Base-by-base conservation (phyloP, 1,139 yeast species). In the Debaryomycetaceae sp. region DNA sequence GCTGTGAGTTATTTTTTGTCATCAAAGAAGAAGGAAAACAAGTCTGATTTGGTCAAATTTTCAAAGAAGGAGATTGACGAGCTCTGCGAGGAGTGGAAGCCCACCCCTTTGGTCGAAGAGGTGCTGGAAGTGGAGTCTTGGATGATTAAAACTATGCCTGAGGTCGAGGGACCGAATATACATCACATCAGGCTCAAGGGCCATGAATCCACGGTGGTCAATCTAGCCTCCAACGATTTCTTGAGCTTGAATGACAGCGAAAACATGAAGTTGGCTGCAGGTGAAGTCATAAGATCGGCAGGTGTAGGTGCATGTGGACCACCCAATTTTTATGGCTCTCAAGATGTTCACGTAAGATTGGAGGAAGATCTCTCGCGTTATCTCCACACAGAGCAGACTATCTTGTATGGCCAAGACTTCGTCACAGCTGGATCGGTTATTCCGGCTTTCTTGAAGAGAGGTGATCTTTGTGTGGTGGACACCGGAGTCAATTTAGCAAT, bases 221-320 rank as follows among this genome's bases (percentile, higher is more conserved):
- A 89, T 59, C 72, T 90, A 58, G 77, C 87, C 3, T 73, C 85
- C 1, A 66, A 71, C 48, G 89, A 85, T 63, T 84, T 80, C 51
- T 72, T 89, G 55, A 76, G 79, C 55, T 69, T 87, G 60, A 76
- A 81, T 43, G 65, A 66, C 38, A 69, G 77, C 54, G 65, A 67
- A 14, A 61, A 52, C 14, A 72, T 90, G 36, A 72, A 71, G 47
- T 64, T 72, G n/a, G 78, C 74, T 14, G 90, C 93, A 5, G 74
- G 78, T 46, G 62, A 70, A 27, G 76, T 82, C 30, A 83, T 93
- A 49, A 72, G 74, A 40, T 73, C 75, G 45, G 82, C 87, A 46
- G 99, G 99, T 59, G 98, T 93, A 42, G 99, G 99, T 51, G 95
- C 98, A 1, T 93, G 99, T 72, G 97, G 98, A 27, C 98, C 99